Evolutionary conservation across 2,329 filamentous ascomycete species (phyloP).

Genomic region (Phialophora verrucosa): DNA sequence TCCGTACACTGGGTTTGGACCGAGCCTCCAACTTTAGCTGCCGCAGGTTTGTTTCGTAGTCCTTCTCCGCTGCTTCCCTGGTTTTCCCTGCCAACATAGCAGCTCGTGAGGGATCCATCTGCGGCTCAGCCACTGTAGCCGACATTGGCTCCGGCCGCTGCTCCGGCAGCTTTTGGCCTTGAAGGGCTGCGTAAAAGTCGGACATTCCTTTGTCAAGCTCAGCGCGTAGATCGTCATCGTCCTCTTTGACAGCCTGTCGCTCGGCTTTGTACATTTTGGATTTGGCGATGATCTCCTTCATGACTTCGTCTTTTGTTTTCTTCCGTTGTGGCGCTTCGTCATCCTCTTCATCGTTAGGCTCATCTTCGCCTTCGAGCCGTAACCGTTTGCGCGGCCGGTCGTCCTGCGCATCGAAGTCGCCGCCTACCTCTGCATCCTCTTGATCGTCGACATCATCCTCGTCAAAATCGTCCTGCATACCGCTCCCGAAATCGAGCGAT

Average conservation of each 20-base stretch:
- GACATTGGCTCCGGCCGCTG: slow-evolving; percentile 59
- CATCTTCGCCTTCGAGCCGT: slow-evolving; percentile 57
- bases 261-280: slow-evolving; percentile 96
- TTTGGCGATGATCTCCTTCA: slow-evolving; percentile 97
- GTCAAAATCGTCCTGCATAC: slow-evolving; percentile 73
- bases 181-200: slow-evolving; percentile 74
- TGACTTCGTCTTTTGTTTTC: slow-evolving; percentile 94
- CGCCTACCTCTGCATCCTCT: slow-evolving; percentile 46
- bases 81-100: slow-evolving; percentile 66
- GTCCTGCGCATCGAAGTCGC: slow-evolving; percentile 50
- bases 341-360: slow-evolving; percentile 47
- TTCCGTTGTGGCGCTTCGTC: slow-evolving; percentile 76
- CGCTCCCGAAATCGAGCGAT: slow-evolving; percentile 67
- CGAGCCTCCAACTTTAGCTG: slow-evolving; percentile 83
- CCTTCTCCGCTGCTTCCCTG: slow-evolving; percentile 74
- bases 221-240: slow-evolving; percentile 84
- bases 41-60: slow-evolving; percentile 84
- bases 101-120: slow-evolving; percentile 68
- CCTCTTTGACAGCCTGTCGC: slow-evolving; percentile 87
- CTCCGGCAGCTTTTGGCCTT: slow-evolving; percentile 59
- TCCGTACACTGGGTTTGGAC: slow-evolving; percentile 82
- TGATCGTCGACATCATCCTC: slow-evolving; percentile 64
- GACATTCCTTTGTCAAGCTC: slow-evolving; percentile 83
- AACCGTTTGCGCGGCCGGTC: slow-evolving; percentile 51
- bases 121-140: slow-evolving; percentile 49